Evolutionary conservation across 2,329 filamentous ascomycete species (phyloP).

Genomic region (Rhynchosporium secalis): DNA sequence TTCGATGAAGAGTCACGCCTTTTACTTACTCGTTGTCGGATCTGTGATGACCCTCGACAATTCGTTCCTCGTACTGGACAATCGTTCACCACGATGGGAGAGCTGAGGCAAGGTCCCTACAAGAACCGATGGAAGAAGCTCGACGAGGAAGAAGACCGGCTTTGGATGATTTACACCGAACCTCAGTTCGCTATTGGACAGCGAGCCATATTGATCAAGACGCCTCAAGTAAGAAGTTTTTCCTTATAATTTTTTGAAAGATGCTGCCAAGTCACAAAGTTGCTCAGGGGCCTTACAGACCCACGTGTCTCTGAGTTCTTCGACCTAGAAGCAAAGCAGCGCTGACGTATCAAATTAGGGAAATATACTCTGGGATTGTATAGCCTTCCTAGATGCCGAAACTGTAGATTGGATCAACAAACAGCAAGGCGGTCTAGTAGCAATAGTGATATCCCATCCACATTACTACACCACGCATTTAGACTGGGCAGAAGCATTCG

Average conservation of each 20-base stretch:
- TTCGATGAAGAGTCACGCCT: slow-evolving; percentile 54
- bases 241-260: not conserved
- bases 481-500: slow-evolving; percentile 69
- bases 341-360: slow-evolving; percentile 43
- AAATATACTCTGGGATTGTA: slow-evolving; percentile 79
- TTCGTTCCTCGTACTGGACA: slow-evolving; percentile 66
- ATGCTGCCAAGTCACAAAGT: too few relatives aligned
- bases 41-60: slow-evolving; percentile 74
- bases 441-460: slow-evolving; percentile 76
- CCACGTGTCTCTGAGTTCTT: too few relatives aligned
- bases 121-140: slow-evolving; percentile 55
- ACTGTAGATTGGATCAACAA: slow-evolving; percentile 59
- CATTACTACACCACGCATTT: slow-evolving; percentile 80
- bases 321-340: not conserved
- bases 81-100: slow-evolving; percentile 61
- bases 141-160: slow-evolving; percentile 46
- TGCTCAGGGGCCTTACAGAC: too few relatives aligned
- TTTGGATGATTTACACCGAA: slow-evolving; percentile 50
- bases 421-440: slow-evolving; percentile 64
- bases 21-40: slow-evolving; percentile 58
- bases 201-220: slow-evolving; percentile 67
- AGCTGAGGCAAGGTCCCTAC: slow-evolving; percentile 45
- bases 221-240: slow-evolving; percentile 41
- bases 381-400: slow-evolving; percentile 66
- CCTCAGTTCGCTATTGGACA: slow-evolving; percentile 74